phyloP scores from a whole-genome alignment of 805 yeast species.

The Wickerhamiella allomyrinae region DNA sequence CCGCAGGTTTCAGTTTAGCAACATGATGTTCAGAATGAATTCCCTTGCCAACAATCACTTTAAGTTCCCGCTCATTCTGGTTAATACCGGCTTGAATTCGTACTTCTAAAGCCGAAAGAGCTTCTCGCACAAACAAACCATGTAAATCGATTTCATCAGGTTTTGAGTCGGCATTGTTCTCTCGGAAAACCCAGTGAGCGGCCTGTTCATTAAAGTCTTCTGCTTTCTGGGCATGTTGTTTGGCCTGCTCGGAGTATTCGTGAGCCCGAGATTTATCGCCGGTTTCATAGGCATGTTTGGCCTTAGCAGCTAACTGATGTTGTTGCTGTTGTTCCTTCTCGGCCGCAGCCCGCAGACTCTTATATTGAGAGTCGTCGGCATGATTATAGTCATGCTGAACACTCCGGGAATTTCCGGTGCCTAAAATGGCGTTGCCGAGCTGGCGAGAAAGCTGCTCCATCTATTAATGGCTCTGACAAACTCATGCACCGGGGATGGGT shows the following conservation, averaged over 20 bases:
- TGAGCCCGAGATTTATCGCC: conserved; percentile 70
- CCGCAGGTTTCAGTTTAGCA: conserved; percentile 82
- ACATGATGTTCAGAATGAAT: conserved; percentile 67
- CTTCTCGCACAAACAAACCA: conserved; percentile 82
- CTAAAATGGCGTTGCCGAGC: conserved; percentile 1
- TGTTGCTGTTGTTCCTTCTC: conserved; percentile 47
- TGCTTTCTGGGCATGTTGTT: conserved; percentile 43
- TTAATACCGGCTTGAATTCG: conserved; percentile 46
- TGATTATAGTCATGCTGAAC: conserved; percentile 26
- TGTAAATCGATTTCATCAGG: conserved; percentile 84
- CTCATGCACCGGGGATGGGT: too few relatives aligned
- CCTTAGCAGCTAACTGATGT: conserved; percentile 41
- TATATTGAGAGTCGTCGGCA: conserved; percentile 34
- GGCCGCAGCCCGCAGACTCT: conserved; percentile 50
- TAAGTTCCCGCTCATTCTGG: conserved; percentile 45
- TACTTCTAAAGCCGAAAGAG: conserved; percentile 57
- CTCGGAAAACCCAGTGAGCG: conserved; percentile 48
- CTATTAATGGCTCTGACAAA: too few relatives aligned
- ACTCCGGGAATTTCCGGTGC: conserved; percentile 2
- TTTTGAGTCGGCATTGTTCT: conserved; percentile 77
- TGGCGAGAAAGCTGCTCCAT: not conserved
- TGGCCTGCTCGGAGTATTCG: conserved; percentile 54
- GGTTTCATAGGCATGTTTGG: conserved; percentile 59
- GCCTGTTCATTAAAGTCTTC: conserved; percentile 65
- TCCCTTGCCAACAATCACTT: conserved; percentile 90